These are phyloP conservation scores for Fusarium cicatricum DNA, from an alignment of 2,329 filamentous ascomycete species.

Conservation along the genomic window DNA sequence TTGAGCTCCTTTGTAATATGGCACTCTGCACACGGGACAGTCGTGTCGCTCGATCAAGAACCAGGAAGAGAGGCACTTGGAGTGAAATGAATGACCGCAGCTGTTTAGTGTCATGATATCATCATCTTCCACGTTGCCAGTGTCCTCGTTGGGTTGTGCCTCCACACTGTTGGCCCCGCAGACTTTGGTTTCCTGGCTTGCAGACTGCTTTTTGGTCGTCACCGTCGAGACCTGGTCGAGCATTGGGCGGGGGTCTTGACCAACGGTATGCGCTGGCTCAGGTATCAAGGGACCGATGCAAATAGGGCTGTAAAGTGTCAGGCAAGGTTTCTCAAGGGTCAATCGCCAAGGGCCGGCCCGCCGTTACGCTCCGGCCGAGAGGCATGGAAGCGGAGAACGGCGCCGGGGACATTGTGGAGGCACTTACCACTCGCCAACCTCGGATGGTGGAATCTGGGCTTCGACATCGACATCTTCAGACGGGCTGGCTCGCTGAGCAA, in stretches of 20 bases:
- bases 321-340: conserved; percentile 3
- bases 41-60: conserved; percentile 48
- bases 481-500: conserved; percentile 14
- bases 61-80: conserved; percentile 51
- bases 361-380: conserved; percentile 7
- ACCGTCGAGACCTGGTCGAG: conserved; percentile 29
- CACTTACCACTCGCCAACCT: conserved; percentile 42
- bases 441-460: conserved; percentile 21
- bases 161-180: background rate
- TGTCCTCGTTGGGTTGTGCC: background rate
- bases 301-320: conserved; percentile 40
- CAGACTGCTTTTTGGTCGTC: conserved; percentile 8
- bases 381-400: conserved; percentile 13
- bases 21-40: conserved; percentile 51
- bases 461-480: conserved; percentile 29
- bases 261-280: conserved; percentile 34
- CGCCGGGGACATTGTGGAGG: conserved; percentile 6
- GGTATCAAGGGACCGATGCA: conserved; percentile 46
- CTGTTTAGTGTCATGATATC: conserved; percentile 49
- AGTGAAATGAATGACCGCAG: conserved; percentile 52
- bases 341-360: conserved; percentile 1
- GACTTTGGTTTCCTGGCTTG: background rate
- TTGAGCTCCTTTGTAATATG: conserved; percentile 42
- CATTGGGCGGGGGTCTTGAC: conserved; percentile 17
- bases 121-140: conserved; percentile 27